phyloP scores from a whole-genome alignment of 1,284 basidiomycete species.

The Neonothopanus nambi region DNA sequence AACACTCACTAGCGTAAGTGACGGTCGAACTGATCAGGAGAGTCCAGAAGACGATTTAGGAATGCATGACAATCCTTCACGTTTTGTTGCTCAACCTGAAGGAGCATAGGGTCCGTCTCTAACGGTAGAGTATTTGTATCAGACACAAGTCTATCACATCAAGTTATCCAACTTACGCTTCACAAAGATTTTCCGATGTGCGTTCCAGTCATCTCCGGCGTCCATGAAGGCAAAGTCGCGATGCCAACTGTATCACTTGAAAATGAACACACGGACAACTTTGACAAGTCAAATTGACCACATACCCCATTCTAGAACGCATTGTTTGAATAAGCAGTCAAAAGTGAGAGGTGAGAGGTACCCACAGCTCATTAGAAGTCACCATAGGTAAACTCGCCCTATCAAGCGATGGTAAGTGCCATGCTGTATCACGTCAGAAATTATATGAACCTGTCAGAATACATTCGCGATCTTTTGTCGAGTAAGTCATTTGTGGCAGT shows the following conservation, averaged over 20 bases:
- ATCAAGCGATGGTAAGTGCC: background rate
- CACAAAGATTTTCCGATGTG: slow-evolving; percentile 3
- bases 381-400: background rate
- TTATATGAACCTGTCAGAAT: slow-evolving; percentile 22
- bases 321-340: background rate
- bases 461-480: slow-evolving; percentile 8
- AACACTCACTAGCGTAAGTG: background rate
- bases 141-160: background rate
- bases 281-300: background rate
- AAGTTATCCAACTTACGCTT: background rate
- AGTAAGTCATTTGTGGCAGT: slow-evolving; percentile 17
- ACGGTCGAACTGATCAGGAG: slow-evolving; percentile 6
- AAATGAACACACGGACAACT: background rate
- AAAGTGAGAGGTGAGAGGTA: background rate
- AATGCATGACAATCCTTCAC: background rate
- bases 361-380: slow-evolving; percentile 8
- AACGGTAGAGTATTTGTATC: background rate
- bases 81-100: background rate
- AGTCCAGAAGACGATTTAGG: slow-evolving; percentile 1
- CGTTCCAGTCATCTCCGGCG: slow-evolving; percentile 7
- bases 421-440: background rate
- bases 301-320: slow-evolving; percentile 2
- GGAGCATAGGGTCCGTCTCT: slow-evolving; percentile 1
- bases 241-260: slow-evolving; percentile 7
- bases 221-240: slow-evolving; percentile 8